These are phyloP conservation scores for Colletotrichum filicis DNA, from an alignment of 2,329 filamentous ascomycete species.

Conservation along the genomic window DNA sequence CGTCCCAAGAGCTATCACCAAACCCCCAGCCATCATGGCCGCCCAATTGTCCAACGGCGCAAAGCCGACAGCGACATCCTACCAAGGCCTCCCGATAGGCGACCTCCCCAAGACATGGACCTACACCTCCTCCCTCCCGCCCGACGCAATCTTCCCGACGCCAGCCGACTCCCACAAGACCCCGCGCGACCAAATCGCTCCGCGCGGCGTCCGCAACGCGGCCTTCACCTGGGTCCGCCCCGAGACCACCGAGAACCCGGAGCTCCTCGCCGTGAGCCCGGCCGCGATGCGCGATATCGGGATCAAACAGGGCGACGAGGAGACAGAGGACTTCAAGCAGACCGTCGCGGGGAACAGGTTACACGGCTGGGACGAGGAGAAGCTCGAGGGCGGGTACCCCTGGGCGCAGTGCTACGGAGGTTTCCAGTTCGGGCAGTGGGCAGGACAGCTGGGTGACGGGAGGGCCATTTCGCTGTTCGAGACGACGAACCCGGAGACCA, in stretches of 20 bases:
- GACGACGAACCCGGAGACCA: constrained; percentile 77
- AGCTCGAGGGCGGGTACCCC: constrained; percentile 80
- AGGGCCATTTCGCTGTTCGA: constrained; percentile 96
- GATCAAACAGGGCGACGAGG: constrained; percentile 73
- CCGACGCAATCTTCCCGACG: constrained; percentile 83
- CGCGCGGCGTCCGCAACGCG: constrained; percentile 85
- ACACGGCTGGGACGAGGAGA: constrained; percentile 79
- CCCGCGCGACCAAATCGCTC: constrained; percentile 79
- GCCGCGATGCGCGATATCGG: constrained; percentile 85
- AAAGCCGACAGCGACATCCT: background rate
- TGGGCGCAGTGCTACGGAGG: constrained; percentile 99
- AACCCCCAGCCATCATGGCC: constrained; percentile 43
- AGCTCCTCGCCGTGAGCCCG: constrained; percentile 84
- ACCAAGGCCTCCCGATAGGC: constrained; percentile 53
- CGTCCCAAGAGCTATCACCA: constrained; percentile 40
- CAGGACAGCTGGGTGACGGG: constrained; percentile 94
- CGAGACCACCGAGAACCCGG: constrained; percentile 75
- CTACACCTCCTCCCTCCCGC: constrained; percentile 74
- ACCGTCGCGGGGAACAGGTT: constrained; percentile 86
- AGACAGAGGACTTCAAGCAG: constrained; percentile 79
- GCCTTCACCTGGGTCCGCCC: constrained; percentile 93
- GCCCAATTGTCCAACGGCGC: constrained; percentile 45
- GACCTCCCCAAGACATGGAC: constrained; percentile 74
- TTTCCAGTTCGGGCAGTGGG: constrained; percentile 85
- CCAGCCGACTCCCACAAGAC: constrained; percentile 85